Evolutionary conservation across 106 monocot species (phyloP).

Genomic region (Posidonia australis): DNA sequence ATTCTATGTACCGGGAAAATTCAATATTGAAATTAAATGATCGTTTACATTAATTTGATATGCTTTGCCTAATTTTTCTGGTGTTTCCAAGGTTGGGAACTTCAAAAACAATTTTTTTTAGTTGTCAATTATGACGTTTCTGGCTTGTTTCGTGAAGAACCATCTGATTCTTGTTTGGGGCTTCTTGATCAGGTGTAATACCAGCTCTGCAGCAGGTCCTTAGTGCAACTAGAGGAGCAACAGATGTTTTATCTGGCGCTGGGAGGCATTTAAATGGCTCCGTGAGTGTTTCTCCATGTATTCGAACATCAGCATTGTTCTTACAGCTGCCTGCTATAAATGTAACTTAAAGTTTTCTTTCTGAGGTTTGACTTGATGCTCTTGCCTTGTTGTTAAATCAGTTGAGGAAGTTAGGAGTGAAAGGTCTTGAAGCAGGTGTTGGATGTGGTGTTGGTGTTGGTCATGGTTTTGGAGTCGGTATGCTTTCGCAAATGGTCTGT

Average conservation of each 20-base stretch:
- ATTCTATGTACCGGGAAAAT: too few relatives aligned
- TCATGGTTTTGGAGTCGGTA: constrained; percentile 95
- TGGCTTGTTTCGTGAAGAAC: neutral
- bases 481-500: neutral
- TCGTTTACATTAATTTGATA: too few relatives aligned
- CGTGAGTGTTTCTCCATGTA: constrained; percentile 30
- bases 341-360: neutral
- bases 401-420: constrained; percentile 58
- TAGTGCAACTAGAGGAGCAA: constrained; percentile 81
- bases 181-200: constrained; percentile 56
- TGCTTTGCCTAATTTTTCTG: too few relatives aligned
- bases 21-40: too few relatives aligned
- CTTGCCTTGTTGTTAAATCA: constrained; percentile 3
- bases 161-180: neutral
- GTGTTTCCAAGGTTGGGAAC: too few relatives aligned
- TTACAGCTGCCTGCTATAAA: too few relatives aligned
- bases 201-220: constrained; percentile 73
- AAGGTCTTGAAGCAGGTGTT: constrained; percentile 73
- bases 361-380: neutral
- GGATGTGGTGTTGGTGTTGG: constrained; percentile 92
- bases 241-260: constrained; percentile 74
- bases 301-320: too few relatives aligned
- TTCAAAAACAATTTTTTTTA: too few relatives aligned
- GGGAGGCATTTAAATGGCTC: constrained; percentile 59
- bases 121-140: too few relatives aligned